Evolutionary conservation across 2,329 filamentous ascomycete genomes (phyloP).

Genomic region (Penicillium digitatum): DNA sequence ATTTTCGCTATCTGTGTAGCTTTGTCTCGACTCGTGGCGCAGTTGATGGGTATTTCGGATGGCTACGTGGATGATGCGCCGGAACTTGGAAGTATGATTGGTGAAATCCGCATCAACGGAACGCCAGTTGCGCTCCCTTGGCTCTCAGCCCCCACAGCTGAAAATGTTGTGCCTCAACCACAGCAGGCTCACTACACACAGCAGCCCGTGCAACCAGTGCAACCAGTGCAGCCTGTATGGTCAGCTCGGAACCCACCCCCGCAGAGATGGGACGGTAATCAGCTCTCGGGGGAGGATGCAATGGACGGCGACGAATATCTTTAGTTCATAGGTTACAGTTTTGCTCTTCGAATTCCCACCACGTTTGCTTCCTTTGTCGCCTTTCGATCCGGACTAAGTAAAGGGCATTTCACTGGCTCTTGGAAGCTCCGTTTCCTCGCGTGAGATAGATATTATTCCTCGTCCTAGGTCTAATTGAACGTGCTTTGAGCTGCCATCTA

Average conservation of each 20-base stretch:
- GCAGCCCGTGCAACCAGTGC: constrained; percentile 3
- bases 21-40: constrained; percentile 30
- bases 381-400: background rate
- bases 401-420: background rate
- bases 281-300: constrained; percentile 12
- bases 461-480: background rate
- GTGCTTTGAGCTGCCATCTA: background rate
- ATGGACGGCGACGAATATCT: constrained; percentile 37
- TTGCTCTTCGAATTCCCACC: background rate
- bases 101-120: constrained; percentile 32
- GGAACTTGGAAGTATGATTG: constrained; percentile 24
- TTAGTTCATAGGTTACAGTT: constrained; percentile 11
- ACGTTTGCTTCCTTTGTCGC: background rate
- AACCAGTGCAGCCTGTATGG: constrained; percentile 12
- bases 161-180: constrained; percentile 10
- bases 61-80: constrained; percentile 39
- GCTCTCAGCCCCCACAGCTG: constrained; percentile 15
- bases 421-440: background rate
- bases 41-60: constrained; percentile 41
- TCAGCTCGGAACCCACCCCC: constrained; percentile 11
- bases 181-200: constrained; percentile 1
- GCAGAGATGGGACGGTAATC: constrained; percentile 13
- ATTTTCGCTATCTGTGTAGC: constrained; percentile 31
- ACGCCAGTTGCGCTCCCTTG: constrained; percentile 23
- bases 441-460: background rate